Conservation (phyloP, 805 yeast species). For the Spathaspora arborariae region DNA sequence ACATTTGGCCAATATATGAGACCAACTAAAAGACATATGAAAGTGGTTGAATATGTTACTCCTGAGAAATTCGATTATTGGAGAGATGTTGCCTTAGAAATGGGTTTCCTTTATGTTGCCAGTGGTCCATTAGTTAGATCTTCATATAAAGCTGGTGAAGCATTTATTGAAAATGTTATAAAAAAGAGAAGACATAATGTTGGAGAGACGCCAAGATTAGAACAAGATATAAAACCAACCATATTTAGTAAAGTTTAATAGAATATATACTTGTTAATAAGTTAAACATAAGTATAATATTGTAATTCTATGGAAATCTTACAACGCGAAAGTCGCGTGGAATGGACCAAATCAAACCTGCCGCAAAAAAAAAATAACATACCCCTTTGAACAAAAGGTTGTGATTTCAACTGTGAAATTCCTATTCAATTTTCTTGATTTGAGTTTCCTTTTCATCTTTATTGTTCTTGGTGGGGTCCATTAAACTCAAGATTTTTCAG, state of each 20-base stretch:
- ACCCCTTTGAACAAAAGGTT: not conserved
- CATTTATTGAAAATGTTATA: conserved; percentile 90
- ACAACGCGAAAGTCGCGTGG: too few species aligned
- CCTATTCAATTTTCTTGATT: not conserved
- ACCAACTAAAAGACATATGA: conserved; percentile 98
- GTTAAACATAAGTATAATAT: too few species aligned
- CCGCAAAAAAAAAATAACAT: too few species aligned
- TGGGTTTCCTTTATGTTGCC: conserved; percentile 96
- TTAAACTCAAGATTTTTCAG: not conserved
- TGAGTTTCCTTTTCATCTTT: not conserved
- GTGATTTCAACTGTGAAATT: not conserved
- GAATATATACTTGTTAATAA: too few species aligned
- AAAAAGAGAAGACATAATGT: conserved; percentile 63
- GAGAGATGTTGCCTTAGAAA: conserved; percentile 78
- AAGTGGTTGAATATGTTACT: conserved; percentile 89
- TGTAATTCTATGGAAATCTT: too few species aligned
- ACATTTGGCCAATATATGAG: conserved; percentile 99
- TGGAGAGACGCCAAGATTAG: conserved; percentile 37
- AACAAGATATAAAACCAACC: conserved; percentile 17
- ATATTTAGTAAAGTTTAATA: not conserved
- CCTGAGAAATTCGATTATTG: conserved; percentile 95
- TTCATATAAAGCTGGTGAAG: conserved; percentile 97
- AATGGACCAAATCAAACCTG: too few species aligned
- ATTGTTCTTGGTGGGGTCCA: not conserved
- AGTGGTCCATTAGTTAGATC: conserved; percentile 96